Percentiles rank a stretch among this genome's conserved stretches.
These are phyloP conservation scores for Populus deltoides DNA, from an alignment of 345 rosid genomes.

Conservation along the genomic window DNA sequence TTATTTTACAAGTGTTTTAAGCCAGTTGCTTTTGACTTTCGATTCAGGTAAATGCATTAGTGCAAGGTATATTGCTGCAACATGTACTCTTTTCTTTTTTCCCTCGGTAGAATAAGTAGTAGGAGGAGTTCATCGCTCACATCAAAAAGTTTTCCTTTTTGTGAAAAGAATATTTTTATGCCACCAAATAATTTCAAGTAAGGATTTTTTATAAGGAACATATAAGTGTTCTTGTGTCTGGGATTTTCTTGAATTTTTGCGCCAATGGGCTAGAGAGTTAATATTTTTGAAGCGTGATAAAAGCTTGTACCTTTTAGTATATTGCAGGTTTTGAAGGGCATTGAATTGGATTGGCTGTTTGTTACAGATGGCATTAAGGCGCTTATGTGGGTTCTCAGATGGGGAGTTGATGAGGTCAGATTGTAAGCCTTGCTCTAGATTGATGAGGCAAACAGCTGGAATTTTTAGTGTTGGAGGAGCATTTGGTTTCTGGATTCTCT, in stretches of 20 bases:
- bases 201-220: not conserved
- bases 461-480: slow-evolving; percentile 73
- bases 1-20: not conserved
- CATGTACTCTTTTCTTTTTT: not conserved
- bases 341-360: not conserved
- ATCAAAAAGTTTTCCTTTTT: not conserved
- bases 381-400: slow-evolving; percentile 61
- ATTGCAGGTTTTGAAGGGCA: not conserved
- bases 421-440: slow-evolving; percentile 70
- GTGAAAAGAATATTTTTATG: not conserved
- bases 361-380: slow-evolving; percentile 59
- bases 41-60: not conserved
- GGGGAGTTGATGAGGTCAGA: slow-evolving; percentile 84
- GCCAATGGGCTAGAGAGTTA: not conserved
- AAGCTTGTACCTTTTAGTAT: not conserved
- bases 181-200: not conserved
- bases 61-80: not conserved
- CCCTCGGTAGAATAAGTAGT: not conserved
- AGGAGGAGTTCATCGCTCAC: not conserved
- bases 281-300: not conserved
- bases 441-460: slow-evolving; percentile 78
- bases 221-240: not conserved
- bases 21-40: not conserved
- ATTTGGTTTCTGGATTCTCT: slow-evolving; percentile 81
- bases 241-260: not conserved